Percentiles rank a stretch among this genome's conserved stretches.
Conservation (phyloP, 1,284 basidiomycete genomes). For the Ceratobasidium sp. region DNA sequence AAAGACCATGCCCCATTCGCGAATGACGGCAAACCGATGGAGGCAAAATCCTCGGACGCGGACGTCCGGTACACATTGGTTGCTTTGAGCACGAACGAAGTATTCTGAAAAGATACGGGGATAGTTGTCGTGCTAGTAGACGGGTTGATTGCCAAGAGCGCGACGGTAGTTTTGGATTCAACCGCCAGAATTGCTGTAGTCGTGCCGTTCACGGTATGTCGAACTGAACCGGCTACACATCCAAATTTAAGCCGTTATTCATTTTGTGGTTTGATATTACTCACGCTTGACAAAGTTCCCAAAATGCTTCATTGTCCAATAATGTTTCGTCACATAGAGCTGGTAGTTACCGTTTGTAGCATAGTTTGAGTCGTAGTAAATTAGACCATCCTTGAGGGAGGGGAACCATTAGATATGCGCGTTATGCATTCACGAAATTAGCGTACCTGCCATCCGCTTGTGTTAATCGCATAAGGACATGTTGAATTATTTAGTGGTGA, state of each 20-base stretch:
- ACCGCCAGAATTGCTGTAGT: slow-evolving; percentile 32
- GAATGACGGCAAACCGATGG: slow-evolving; percentile 22
- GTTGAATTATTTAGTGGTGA: slow-evolving; percentile 49
- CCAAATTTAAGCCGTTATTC: background rate
- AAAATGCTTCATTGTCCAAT: slow-evolving; percentile 45
- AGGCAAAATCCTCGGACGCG: slow-evolving; percentile 40
- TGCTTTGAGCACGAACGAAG: slow-evolving; percentile 6
- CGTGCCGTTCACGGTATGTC: slow-evolving; percentile 26
- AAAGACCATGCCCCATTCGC: slow-evolving; percentile 40
- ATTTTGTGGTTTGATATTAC: background rate
- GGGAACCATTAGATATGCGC: background rate
- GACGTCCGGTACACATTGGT: slow-evolving; percentile 30
- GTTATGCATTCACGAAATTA: background rate
- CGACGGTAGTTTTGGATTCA: slow-evolving; percentile 29
- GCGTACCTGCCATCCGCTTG: slow-evolving; percentile 52
- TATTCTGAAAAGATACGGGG: slow-evolving; percentile 40
- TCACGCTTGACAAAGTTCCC: slow-evolving; percentile 44
- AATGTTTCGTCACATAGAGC: slow-evolving; percentile 41
- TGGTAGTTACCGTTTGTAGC: slow-evolving; percentile 46
- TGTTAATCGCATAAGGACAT: slow-evolving; percentile 49
- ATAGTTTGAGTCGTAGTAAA: slow-evolving; percentile 52
- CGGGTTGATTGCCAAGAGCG: slow-evolving; percentile 37
- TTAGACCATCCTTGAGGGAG: slow-evolving; percentile 33
- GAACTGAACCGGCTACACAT: slow-evolving; percentile 18
- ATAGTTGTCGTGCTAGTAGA: slow-evolving; percentile 23